phyloP scores from a whole-genome alignment of 192 early-diverging fungal species.

The Radiomyces spectabilis region DNA sequence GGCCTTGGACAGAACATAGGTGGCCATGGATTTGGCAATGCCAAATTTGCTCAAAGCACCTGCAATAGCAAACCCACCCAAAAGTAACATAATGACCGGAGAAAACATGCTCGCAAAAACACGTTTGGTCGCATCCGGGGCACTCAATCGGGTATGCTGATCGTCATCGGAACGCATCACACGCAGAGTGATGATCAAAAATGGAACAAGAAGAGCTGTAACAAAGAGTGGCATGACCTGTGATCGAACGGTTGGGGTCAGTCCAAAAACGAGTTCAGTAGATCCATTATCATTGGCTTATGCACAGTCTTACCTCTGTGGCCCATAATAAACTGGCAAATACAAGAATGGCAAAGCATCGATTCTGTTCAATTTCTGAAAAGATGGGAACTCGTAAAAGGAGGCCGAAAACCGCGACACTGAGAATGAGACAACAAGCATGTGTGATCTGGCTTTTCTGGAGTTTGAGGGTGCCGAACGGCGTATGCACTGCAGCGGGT shows the following conservation, averaged over 20 bases:
- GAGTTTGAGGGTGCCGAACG: conserved; percentile 38
- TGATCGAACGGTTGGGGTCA: neutral
- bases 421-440: conserved; percentile 34
- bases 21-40: conserved; percentile 87
- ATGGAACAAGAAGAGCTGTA: conserved; percentile 82
- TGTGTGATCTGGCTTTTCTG: conserved; percentile 35
- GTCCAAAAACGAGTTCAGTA: too few species aligned
- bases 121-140: conserved; percentile 71
- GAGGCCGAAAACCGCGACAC: conserved; percentile 50
- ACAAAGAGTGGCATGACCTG: conserved; percentile 87
- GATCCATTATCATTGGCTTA: too few species aligned
- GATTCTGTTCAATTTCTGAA: conserved; percentile 63
- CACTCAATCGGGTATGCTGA: conserved; percentile 47
- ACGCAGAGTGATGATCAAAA: conserved; percentile 75
- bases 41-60: conserved; percentile 92
- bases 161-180: conserved; percentile 69
- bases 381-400: conserved; percentile 60
- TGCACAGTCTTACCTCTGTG: conserved; percentile 82
- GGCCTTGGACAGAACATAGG: conserved; percentile 80
- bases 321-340: conserved; percentile 91
- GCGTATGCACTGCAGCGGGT: conserved; percentile 30
- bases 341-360: conserved; percentile 89
- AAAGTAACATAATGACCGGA: conserved; percentile 90
- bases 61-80: conserved; percentile 93
- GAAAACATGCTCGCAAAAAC: conserved; percentile 94